These are phyloP conservation scores for Aplosporella prunicola DNA, from an alignment of 2,329 filamentous ascomycete genomes.

Conservation along the genomic window DNA sequence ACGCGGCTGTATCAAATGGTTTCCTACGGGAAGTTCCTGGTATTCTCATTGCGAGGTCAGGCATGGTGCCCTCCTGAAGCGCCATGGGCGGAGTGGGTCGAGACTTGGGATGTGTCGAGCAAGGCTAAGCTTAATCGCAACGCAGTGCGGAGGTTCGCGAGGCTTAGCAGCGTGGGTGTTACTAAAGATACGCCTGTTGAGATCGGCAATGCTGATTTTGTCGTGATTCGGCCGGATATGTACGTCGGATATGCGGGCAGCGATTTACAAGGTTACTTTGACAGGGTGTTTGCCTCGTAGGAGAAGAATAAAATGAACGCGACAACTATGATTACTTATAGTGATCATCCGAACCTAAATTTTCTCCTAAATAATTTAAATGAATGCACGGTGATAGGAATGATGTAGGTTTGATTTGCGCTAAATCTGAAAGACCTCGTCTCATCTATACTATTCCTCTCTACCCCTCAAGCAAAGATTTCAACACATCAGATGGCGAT, in stretches of 20 bases:
- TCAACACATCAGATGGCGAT: too few species aligned
- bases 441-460: too few species aligned
- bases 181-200: conserved; percentile 5
- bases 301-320: too few species aligned
- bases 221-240: conserved; percentile 6
- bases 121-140: neutral
- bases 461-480: too few species aligned
- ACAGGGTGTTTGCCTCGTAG: conserved; percentile 1
- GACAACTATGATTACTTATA: too few species aligned
- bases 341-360: too few species aligned
- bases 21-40: conserved; percentile 9
- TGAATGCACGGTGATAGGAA: too few species aligned
- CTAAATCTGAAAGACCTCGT: too few species aligned
- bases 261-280: conserved; percentile 4
- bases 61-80: conserved; percentile 3
- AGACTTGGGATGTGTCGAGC: conserved; percentile 6
- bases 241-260: conserved; percentile 9
- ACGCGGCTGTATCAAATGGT: conserved; percentile 1
- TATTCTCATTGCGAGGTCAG: conserved; percentile 3
- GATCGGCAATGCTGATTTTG: neutral
- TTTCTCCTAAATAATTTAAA: too few species aligned
- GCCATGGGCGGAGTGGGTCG: conserved; percentile 6
- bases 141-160: neutral
- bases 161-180: conserved; percentile 4
- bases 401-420: too few species aligned